Evolutionary conservation across 345 rosid genomes (phyloP).

Genomic region (Moringa oleifera): DNA sequence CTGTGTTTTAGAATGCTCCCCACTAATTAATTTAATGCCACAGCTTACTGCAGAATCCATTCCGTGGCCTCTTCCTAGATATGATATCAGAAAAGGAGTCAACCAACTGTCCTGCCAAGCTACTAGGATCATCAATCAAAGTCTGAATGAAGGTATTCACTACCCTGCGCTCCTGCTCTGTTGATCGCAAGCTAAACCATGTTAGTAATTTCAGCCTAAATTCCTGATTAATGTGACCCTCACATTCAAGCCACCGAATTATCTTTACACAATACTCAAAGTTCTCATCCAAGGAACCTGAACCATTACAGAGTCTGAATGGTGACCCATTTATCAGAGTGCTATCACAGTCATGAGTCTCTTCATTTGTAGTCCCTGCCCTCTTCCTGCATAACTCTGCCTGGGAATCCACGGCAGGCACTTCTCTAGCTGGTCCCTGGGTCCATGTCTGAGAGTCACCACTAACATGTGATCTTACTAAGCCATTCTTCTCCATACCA

Average conservation of each 20-base stretch:
- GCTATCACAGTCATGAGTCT: conserved; percentile 80
- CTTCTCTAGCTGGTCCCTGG: conserved; percentile 39
- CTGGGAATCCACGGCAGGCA: conserved; percentile 55
- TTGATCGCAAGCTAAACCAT: conserved; percentile 91
- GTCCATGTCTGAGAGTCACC: conserved; percentile 50
- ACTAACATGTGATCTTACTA: conserved; percentile 60
- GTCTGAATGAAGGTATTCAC: conserved; percentile 87
- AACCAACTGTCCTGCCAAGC: conserved; percentile 89
- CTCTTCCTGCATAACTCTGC: conserved; percentile 65
- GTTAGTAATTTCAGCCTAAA: conserved; percentile 87
- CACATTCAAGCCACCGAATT: conserved; percentile 77
- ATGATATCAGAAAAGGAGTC: conserved; percentile 72
- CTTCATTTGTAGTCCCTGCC: conserved; percentile 41
- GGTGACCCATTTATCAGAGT: conserved; percentile 67
- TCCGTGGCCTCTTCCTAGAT: conserved; percentile 67
- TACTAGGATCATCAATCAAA: conserved; percentile 71
- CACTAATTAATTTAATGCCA: conserved; percentile 42
- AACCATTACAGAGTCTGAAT: conserved; percentile 31
- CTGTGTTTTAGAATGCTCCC: conserved; percentile 18
- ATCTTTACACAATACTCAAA: conserved; percentile 83
- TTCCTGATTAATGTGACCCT: conserved; percentile 63
- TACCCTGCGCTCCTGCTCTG: conserved; percentile 78
- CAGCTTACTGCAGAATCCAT: conserved; percentile 55
- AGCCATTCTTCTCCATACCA: conserved; percentile 47
- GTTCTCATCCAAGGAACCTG: conserved; percentile 67